Evolutionary conservation across 495 filamentous ascomycete species (phyloP), one percentile per base, ranked within the genome.

Genomic region (Xanthoparmelia taractica): DNA sequence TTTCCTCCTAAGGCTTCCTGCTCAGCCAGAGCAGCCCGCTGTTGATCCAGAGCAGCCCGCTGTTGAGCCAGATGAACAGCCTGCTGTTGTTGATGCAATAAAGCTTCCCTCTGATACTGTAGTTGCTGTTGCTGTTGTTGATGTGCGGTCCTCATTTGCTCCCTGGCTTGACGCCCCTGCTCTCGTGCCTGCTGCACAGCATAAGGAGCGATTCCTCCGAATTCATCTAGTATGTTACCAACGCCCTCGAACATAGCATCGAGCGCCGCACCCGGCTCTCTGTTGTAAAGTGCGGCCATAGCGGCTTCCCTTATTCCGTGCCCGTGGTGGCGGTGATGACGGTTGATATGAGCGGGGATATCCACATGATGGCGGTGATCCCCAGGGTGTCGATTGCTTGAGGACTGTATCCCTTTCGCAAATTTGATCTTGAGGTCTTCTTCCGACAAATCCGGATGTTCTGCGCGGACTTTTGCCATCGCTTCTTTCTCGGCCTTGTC

Each of bases 401-500:
- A 23, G 25, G 50, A 57, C 6, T 63, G 52, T 34, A 67, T 63
- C 29, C 54, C 61, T 47, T 64, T 40, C 20, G 63, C 58, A 33
- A 70, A 67, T 29, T 68, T 71, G 29, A 91, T 77, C 25, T 79
- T 75, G 8, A 90, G 74, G 52, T 83, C 75, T 37, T 84, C 79
- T 23, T 77, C 79, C 2, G 76, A 76, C 25, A 90, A 64, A 17
- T 82, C 77, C 0, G 88, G 85, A 70, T 91, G 80, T 58, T 86
- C 79, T 52, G 75, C 72, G 8, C 74, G 76, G 20, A 88, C 73
- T 66, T 78, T 78, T 61, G 79, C 78, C n/a, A 84, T 77, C 4
- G 84, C 82, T 41, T 75, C 76, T 59, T 78, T 78, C 66, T 87
- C 85, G 10, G 91, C 91, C 34, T 77, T 77, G 36, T 80, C 74